Base-by-base conservation (phyloP, 1,284 basidiomycete genomes). In the Apiotrichum montevideense region DNA sequence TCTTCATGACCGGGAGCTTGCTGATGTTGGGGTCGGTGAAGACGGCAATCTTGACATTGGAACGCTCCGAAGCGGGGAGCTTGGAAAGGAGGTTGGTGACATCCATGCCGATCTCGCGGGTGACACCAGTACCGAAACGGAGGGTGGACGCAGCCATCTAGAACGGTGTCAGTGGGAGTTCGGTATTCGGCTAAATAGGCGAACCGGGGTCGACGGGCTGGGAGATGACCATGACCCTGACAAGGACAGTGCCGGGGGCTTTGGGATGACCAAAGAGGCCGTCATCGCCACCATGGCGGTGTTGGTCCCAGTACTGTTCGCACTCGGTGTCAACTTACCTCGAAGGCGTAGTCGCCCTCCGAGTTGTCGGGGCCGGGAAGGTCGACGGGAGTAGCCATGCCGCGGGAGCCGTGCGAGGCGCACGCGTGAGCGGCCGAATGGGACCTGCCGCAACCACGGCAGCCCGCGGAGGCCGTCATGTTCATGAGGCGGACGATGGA, bases 261-360 rank as follows among this genome's bases (percentile, higher is more conserved):
- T 13, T 6, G 34, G 21, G 21, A 21, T 21, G 21, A 21, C 21
- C 21, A 21, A 21, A 21, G 21, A 21, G 21, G 21, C 21, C 21
- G 21, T 21, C 21, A 21, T 21, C 21, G 21, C 21, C 21, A 21
- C 21, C 21, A 21, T 21, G 21, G 21, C 21, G 21, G 21, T 21
- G 21, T 21, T 21, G 21, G 21, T 21, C 21, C 21, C 21, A 21
- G 21, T 21, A 21, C 21, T 21, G 21, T 21, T 21, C 21, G 21
- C 21, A 21, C 21, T 21, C 21, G 21, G 21, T 21, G 45, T 35
- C 6, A n/a, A 49, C 77, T 56, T 65, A 87, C 90, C 82, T 98
- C 94, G 69, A 97, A 98, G 0, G 94, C 94, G 74, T 97, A 98
- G 77, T 98, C 94, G 71, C 87, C 91, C 75, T 91, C 81, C 1